phyloP scores from a whole-genome alignment of 2,329 filamentous ascomycete genomes.

The Bimuria novae-zelandiae region DNA sequence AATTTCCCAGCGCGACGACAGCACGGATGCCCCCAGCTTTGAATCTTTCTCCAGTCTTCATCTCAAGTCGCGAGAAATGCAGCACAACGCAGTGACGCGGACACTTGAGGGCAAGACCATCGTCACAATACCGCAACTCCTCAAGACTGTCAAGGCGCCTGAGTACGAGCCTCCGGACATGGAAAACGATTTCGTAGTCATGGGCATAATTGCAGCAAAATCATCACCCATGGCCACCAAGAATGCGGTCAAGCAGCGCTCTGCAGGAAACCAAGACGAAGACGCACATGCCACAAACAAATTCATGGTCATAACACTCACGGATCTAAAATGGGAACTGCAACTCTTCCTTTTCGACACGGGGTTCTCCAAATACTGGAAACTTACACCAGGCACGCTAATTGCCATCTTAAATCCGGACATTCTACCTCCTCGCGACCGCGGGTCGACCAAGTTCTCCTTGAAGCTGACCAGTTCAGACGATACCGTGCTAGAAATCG shows the following conservation, averaged over 20 bases:
- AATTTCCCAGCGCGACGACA: slow-evolving; percentile 36
- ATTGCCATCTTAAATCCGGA: slow-evolving; percentile 89
- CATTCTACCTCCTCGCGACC: slow-evolving; percentile 83
- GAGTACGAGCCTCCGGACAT: slow-evolving; percentile 79
- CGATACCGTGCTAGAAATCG: slow-evolving; percentile 89
- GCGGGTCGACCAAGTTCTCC: slow-evolving; percentile 82
- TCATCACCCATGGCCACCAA: slow-evolving; percentile 74
- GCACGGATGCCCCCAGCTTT: slow-evolving; percentile 60
- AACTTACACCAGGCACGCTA: slow-evolving; percentile 86
- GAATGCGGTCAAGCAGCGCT: slow-evolving; percentile 49
- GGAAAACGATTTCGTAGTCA: slow-evolving; percentile 86
- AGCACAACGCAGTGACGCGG: slow-evolving; percentile 78
- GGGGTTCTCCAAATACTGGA: slow-evolving; percentile 92
- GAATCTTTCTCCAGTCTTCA: slow-evolving; percentile 87
- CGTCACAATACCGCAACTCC: slow-evolving; percentile 77
- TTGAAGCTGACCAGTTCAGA: slow-evolving; percentile 83
- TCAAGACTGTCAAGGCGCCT: slow-evolving; percentile 80
- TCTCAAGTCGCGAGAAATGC: slow-evolving; percentile 79
- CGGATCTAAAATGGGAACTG: slow-evolving; percentile 86
- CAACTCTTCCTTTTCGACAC: slow-evolving; percentile 91
- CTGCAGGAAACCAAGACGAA: slow-evolving; percentile 48
- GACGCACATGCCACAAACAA: slow-evolving; percentile 69
- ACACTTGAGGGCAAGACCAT: slow-evolving; percentile 78
- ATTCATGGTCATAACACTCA: slow-evolving; percentile 90
- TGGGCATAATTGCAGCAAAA: slow-evolving; percentile 86